These are phyloP conservation scores for Cercospora nicotianae DNA, from an alignment of 2,329 filamentous ascomycete species.

Conservation along the genomic window DNA sequence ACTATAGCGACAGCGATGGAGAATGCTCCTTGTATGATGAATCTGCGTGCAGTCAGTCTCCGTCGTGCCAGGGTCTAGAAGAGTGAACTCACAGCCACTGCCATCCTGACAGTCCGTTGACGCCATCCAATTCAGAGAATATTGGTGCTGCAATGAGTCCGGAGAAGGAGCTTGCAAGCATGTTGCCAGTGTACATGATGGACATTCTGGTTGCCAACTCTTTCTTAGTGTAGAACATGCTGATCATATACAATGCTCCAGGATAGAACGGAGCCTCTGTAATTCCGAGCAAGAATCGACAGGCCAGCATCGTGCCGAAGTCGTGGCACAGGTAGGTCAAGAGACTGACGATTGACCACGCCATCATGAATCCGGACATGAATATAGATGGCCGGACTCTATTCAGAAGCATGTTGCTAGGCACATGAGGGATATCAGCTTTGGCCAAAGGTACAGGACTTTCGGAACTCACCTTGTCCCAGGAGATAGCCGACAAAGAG, in stretches of 20 bases:
- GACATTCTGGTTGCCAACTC: slow-evolving; percentile 39
- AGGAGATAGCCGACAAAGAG: slow-evolving; percentile 16
- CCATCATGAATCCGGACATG: slow-evolving; percentile 18
- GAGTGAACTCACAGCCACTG: slow-evolving; percentile 15
- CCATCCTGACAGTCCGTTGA: slow-evolving; percentile 59
- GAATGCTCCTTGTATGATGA: background rate
- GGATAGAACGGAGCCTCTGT: background rate
- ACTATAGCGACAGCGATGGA: background rate
- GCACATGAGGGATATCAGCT: background rate
- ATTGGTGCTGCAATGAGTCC: slow-evolving; percentile 59
- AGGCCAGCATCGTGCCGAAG: slow-evolving; percentile 10
- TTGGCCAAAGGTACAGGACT: background rate
- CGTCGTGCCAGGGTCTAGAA: background rate
- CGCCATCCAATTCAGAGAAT: slow-evolving; percentile 61
- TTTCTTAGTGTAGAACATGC: slow-evolving; percentile 44
- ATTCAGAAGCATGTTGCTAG: slow-evolving; percentile 17
- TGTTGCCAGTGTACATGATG: slow-evolving; percentile 31
- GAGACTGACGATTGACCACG: slow-evolving; percentile 14
- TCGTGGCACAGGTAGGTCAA: slow-evolving; percentile 15
- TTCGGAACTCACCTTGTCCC: background rate
- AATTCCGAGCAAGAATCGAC: slow-evolving; percentile 10
- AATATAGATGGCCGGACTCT: slow-evolving; percentile 14
- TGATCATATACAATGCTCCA: background rate
- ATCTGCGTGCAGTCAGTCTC: background rate
- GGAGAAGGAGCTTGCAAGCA: slow-evolving; percentile 64